Evolutionary conservation across 2,329 filamentous ascomycete genomes (phyloP), one percentile per base, ranked within the genome.

Genomic region (Fusarium verrucosum): DNA sequence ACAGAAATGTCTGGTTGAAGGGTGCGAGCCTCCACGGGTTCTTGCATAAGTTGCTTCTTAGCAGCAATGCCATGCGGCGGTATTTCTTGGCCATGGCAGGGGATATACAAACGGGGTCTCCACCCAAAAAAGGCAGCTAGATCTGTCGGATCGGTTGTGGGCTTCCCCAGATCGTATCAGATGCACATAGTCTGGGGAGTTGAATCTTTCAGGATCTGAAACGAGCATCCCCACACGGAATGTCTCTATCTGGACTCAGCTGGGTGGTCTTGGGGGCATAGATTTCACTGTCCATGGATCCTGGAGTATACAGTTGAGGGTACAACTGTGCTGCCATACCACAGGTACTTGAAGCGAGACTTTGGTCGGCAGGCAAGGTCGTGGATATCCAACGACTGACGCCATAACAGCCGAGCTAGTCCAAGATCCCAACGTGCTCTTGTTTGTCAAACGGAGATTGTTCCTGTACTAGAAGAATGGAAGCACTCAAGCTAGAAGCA

Each of bases 121-220:
- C 30, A 30, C 32, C 56, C 42, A 26, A 26, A 50, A 47, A 38
- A 28, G 47, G 53, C 33, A 45, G 40, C 35, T 23, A 60, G 66
- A 68, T 65, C 60, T 69, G n/a, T 44, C 50, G 26, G 44, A 58
- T 40, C 61, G 45, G 60, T 46, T 50, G 37, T 52, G 37, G 66
- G 47, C 43, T 51, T 64, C 56, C 54, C 54, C 60, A 55, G 57
- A 63, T 62, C 57, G 53, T 54, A 51, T 54, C 41, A 38, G 40
- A 57, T 54, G 50, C 42, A 55, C 44, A 43, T 51, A 22, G 32
- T 32, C 13, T 66, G 41, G 37, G 36, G 35, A 13, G 30, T 14
- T 53, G 42, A 38, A 33, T 49, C 56, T 23, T 36, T 42, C n/a
- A n/a, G n/a, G n/a, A 45, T 36, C 59, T 51, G 38, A 58, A 50